Base-by-base conservation (phyloP, 257 asterid species). In the Misopates orontium region DNA sequence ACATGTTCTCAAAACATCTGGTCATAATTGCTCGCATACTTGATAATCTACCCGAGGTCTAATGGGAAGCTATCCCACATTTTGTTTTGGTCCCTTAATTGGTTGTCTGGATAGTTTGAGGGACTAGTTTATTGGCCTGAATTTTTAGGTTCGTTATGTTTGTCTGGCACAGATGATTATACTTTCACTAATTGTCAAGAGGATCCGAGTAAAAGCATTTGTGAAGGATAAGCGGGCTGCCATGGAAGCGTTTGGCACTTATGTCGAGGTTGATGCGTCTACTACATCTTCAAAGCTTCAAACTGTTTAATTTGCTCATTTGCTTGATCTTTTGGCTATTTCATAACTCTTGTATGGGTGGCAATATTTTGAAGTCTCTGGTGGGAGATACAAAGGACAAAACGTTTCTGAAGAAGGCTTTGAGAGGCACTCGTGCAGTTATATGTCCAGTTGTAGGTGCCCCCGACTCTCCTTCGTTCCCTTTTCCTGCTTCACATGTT, bases 201-300 rank as follows among this genome's bases (percentile, higher is more conserved):
- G 95, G 68, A 63, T 81, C 57, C 79, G 92, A 65, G 88, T 90
- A 39, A 93, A 90, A 87, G 87, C 97, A 52, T 75, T 90, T 25
- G 99, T 93, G 70, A 90, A 80, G 85, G 90, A 93, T 81, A 93
- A 83, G 77, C 87, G 93, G 51, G 87, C 72, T 73, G 91, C 99
- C 62, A 65, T 85, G 85, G 97, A 87, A 82, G 97, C 99, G 58
- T 93, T 93, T 78, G 97, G 99, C 58, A 82, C 96, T 63, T 93
- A 90, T 72, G 99, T 93, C 76, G 95, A 93, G 97, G 99, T 93
- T 75, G 80, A 65, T 64, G 60, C 60, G 16, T 62, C 16, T 15
- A 32, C 23, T 48, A 10, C 42, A 67, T 25, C 25, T 36, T 42
- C 54, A 60, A 58, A 57, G 20, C 25, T 17, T 62, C 61, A 20